These are phyloP conservation scores for Triangularia verruculosa DNA, from an alignment of 2,329 filamentous ascomycete genomes.

Conservation along the genomic window DNA sequence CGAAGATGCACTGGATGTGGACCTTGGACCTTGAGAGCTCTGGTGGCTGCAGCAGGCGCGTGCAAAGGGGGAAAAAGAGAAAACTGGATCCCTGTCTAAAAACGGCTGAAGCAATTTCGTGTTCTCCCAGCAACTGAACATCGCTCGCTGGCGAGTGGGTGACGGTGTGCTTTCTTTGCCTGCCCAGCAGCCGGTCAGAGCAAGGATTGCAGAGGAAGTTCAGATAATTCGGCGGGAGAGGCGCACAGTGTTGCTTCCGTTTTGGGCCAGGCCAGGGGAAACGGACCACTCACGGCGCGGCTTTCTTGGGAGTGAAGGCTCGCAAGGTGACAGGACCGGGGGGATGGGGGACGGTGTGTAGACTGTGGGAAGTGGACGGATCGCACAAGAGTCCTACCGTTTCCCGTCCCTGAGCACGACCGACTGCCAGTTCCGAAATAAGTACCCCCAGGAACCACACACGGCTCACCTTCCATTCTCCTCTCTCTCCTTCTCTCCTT, in stretches of 20 bases:
- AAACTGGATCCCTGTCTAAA: conserved; percentile 27
- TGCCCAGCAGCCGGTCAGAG: neutral
- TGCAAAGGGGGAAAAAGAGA: conserved; percentile 13
- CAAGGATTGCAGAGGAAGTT: conserved; percentile 5
- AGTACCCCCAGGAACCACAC: conserved; percentile 27
- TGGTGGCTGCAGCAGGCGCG: conserved; percentile 27
- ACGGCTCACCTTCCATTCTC: conserved; percentile 19
- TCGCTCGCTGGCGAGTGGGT: conserved; percentile 14
- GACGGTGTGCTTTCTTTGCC: conserved; percentile 3
- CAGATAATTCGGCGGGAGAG: neutral
- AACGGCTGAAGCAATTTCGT: conserved; percentile 31
- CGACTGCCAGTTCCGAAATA: conserved; percentile 26
- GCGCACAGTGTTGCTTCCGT: conserved; percentile 15
- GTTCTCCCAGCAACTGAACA: conserved; percentile 25
- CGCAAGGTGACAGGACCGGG: neutral
- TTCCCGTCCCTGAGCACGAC: conserved; percentile 13
- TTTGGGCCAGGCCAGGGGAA: conserved; percentile 10
- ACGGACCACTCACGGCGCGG: conserved; percentile 14
- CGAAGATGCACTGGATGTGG: conserved; percentile 22
- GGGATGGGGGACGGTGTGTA: neutral
- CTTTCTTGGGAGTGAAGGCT: neutral
- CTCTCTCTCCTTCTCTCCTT: conserved; percentile 27
- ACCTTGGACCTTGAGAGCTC: conserved; percentile 2
- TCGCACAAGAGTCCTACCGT: conserved; percentile 22
- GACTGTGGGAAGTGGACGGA: conserved; percentile 1